Base-by-base conservation (phyloP, 345 rosid species). In the Odontarrhena argentea region DNA sequence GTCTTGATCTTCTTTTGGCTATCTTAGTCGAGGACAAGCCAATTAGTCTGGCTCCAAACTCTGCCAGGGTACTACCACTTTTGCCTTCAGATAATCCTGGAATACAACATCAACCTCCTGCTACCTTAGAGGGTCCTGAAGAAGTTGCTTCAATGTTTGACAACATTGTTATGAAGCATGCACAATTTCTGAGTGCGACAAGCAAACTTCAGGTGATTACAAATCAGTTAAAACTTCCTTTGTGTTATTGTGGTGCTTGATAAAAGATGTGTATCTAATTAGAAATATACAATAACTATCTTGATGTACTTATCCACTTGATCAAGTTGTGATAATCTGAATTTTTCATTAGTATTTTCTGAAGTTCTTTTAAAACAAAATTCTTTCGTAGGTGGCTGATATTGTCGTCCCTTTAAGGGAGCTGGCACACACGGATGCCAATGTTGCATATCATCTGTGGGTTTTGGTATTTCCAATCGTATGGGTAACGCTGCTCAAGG, bases 381-480 rank as follows among this genome's bases (percentile, higher is more conserved):
- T 55, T 53, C 45, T 47, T 22, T 25, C 73, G 46, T 78, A 94
- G 99, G 97, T 91, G 69, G 82, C 86, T 59, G 97, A 94, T 86
- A 88, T 94, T 61, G 82, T 94, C 65, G 76, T 84, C 59, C 97
- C 99, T 14, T 80, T 91, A 75, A 84, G 96, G 80, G 99, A 94
- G 82, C 76, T 94, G 67, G 99, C 99, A 14, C 96, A 94, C 71
- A 85, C 80, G 36, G 99, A 94, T 71, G 87, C 95, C 50, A 88
- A 94, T 82, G 97, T 94, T 78, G 97, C 99, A 32, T 91, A 88
- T 71, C 96, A 88, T 85, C 76, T 94, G 67, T 94, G 99, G 99
- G 97, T 91, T 78, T 81, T 94, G 78, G 97, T 94, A 28, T 94
- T 94, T 79, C 99, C 97, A 42, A 91, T 94, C 69, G 99, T 91